These are phyloP conservation scores for Camelina neglecta DNA, from an alignment of 345 rosid species.

Conservation along the genomic window DNA sequence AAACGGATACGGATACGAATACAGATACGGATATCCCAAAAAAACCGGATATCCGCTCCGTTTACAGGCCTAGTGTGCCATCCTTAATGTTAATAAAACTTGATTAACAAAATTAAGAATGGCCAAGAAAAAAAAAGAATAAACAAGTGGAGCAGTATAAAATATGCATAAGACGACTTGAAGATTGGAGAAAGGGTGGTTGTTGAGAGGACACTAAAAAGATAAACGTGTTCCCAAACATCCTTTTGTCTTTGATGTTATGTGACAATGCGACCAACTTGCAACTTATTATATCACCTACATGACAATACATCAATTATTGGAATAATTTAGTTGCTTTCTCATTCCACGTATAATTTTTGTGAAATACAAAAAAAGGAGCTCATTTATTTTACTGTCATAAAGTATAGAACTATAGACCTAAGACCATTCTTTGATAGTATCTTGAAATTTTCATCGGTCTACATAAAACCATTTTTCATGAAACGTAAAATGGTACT, in stretches of 20 bases:
- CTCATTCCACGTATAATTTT: neutral
- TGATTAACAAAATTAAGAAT: too few relatives aligned
- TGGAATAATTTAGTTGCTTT: neutral
- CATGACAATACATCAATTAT: constrained; percentile 9
- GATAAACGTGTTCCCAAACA: constrained; percentile 45
- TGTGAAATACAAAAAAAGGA: neutral
- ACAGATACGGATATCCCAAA: too few relatives aligned
- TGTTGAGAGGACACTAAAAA: constrained; percentile 16
- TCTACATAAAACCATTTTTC: neutral
- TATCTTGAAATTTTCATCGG: neutral
- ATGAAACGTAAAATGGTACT: neutral
- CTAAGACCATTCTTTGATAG: neutral
- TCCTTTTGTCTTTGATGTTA: constrained; percentile 25
- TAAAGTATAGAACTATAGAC: neutral
- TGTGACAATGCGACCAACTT: constrained; percentile 38
- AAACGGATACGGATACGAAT: too few relatives aligned
- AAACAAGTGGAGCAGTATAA: constrained; percentile 27
- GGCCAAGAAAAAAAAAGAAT: too few relatives aligned
- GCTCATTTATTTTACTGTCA: neutral
- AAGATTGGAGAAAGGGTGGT: constrained; percentile 21
- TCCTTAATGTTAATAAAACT: too few relatives aligned
- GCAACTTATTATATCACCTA: constrained; percentile 31
- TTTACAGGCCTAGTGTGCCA: too few relatives aligned
- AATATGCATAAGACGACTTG: constrained; percentile 4
- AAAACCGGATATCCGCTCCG: too few relatives aligned